A percentile compares a stretch with the other conserved stretches of the same genome.
phyloP scores from a whole-genome alignment of 768 basidiomycete species.

The Mycena pura region DNA sequence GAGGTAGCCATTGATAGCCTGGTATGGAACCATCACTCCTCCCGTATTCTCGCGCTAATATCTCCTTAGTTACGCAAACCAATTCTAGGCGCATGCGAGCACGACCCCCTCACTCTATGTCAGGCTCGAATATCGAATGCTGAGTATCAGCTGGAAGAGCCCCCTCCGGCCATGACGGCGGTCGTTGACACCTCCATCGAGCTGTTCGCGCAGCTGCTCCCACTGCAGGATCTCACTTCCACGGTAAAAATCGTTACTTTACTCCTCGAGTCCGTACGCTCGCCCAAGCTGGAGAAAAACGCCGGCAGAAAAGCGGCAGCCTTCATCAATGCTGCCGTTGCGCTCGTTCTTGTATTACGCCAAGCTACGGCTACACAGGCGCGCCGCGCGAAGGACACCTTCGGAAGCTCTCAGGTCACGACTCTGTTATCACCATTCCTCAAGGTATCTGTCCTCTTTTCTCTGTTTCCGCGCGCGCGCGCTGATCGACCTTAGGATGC shows the following conservation, averaged over 20 bases:
- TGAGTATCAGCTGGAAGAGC: conserved; percentile 58
- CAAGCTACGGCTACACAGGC: conserved; percentile 55
- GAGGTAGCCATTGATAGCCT: conserved; percentile 81
- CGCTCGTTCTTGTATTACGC: conserved; percentile 73
- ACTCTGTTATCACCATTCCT: conserved; percentile 70
- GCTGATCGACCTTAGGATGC: conserved; percentile 59
- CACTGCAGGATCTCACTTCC: conserved; percentile 72
- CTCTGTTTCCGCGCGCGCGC: background rate
- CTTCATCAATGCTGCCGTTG: conserved; percentile 78
- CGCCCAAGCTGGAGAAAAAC: conserved; percentile 86
- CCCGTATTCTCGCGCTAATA: background rate
- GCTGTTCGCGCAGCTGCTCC: conserved; percentile 80
- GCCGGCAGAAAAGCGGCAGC: conserved; percentile 86
- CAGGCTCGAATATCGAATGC: conserved; percentile 51
- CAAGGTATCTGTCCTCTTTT: conserved; percentile 58
- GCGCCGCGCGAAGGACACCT: conserved; percentile 67
- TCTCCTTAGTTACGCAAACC: conserved; percentile 71
- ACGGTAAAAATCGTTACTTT: conserved; percentile 61
- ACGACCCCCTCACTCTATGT: conserved; percentile 81
- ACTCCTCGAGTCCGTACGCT: conserved; percentile 70
- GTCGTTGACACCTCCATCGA: conserved; percentile 91
- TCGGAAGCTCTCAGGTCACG: conserved; percentile 71
- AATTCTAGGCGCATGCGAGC: conserved; percentile 83
- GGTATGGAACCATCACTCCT: conserved; percentile 46
- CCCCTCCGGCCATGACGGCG: conserved; percentile 79